phyloP scores from a whole-genome alignment of 1,284 basidiomycete species.

The Ustilago shanxiensis region DNA sequence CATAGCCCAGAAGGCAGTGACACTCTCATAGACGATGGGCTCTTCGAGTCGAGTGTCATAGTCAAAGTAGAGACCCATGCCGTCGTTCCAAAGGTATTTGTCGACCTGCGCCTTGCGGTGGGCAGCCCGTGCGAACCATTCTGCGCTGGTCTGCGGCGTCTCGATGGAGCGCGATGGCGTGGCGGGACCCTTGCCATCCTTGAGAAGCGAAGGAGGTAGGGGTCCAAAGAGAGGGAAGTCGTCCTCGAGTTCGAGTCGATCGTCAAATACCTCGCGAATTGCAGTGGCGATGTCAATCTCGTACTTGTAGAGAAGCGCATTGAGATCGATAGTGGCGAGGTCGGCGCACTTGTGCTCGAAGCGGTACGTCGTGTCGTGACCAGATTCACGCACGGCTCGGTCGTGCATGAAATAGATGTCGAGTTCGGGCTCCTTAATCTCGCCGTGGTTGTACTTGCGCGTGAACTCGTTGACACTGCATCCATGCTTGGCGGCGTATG shows the following conservation, averaged over 20 bases:
- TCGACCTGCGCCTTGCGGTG: conserved; percentile 79
- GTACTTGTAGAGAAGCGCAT: conserved; percentile 82
- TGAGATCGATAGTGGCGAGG: conserved; percentile 94
- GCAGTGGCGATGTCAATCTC: conserved; percentile 73
- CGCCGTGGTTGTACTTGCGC: conserved; percentile 90
- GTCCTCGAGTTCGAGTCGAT: conserved; percentile 88
- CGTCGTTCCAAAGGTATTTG: conserved; percentile 96
- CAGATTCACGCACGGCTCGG: conserved; percentile 83
- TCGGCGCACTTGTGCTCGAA: conserved; percentile 94
- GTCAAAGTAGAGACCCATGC: conserved; percentile 92
- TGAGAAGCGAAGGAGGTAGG: conserved; percentile 47
- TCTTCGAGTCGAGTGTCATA: conserved; percentile 91
- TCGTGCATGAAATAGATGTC: conserved; percentile 99
- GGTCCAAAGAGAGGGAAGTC: conserved; percentile 76
- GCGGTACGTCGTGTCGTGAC: conserved; percentile 97
- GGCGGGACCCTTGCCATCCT: conserved; percentile 37
- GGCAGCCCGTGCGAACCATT: conserved; percentile 67
- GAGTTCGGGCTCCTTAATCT: conserved; percentile 85
- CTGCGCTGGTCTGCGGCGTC: conserved; percentile 59
- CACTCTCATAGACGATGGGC: conserved; percentile 94
- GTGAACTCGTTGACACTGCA: conserved; percentile 97
- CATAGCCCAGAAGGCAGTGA: conserved; percentile 93
- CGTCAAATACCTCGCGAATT: conserved; percentile 93
- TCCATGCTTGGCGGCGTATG: conserved; percentile 90
- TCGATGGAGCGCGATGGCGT: conserved; percentile 77